Percentiles rank a stretch among this genome's conserved stretches.
phyloP scores from a whole-genome alignment of 306 rosid species.

The Rosa chinensis region DNA sequence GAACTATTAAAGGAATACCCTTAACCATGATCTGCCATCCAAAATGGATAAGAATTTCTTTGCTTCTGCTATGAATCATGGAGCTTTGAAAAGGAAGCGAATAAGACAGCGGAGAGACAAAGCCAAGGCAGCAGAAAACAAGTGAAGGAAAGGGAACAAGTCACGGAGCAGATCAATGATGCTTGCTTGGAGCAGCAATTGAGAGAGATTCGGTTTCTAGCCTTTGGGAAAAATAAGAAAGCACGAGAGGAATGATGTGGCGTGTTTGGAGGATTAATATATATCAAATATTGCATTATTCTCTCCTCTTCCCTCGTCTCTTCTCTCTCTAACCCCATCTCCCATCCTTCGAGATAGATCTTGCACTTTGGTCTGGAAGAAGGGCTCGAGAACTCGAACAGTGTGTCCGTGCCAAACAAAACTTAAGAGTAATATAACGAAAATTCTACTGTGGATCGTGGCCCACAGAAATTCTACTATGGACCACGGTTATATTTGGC shows the following conservation, averaged over 20 bases:
- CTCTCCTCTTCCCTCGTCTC: conserved; percentile 7
- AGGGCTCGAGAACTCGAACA: conserved; percentile 58
- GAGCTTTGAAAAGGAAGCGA: conserved; percentile 29
- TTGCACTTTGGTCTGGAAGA: conserved; percentile 47
- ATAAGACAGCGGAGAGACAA: conserved; percentile 34
- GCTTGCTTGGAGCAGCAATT: conserved; percentile 56
- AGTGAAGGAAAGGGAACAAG: conserved; percentile 27
- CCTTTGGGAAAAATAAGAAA: conserved; percentile 23
- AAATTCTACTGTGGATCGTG: too few relatives aligned
- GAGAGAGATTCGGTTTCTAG: conserved; percentile 46
- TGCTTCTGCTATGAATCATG: conserved; percentile 13
- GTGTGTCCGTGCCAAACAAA: conserved; percentile 23
- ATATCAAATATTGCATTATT: neutral
- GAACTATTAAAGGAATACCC: neutral
- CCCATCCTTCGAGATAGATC: conserved; percentile 65
- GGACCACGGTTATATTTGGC: too few relatives aligned
- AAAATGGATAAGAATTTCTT: neutral
- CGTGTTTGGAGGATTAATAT: conserved; percentile 35
- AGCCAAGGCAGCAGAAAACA: conserved; percentile 1
- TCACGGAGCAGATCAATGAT: conserved; percentile 52
- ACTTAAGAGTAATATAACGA: neutral
- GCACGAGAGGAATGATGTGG: conserved; percentile 60
- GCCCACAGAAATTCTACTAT: too few relatives aligned
- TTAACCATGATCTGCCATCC: neutral
- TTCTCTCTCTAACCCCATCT: neutral